A percentile compares a stretch with the other conserved stretches of the same genome.
Conservation (phyloP, 306 rosid genomes). For the Styphnolobium japonicum region DNA sequence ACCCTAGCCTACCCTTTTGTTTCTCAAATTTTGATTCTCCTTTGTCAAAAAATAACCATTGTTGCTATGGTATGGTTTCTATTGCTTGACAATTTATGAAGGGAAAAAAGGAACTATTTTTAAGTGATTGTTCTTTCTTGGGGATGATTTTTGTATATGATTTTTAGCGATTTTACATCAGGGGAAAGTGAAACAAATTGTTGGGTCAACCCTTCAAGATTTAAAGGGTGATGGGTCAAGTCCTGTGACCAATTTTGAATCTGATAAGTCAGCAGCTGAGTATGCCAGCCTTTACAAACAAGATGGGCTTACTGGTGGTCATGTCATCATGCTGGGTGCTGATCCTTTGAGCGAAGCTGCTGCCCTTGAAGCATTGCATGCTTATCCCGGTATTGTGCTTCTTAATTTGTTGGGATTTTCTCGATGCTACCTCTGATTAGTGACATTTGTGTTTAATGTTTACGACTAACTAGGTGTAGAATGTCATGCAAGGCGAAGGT, state of each 20-base stretch:
- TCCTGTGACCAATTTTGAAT: conserved; percentile 84
- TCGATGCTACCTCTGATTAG: background rate
- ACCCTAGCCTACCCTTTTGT: background rate
- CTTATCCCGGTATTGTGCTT: conserved; percentile 64
- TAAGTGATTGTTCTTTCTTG: background rate
- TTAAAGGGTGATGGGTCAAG: conserved; percentile 57
- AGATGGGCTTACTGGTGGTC: conserved; percentile 84
- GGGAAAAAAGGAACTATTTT: background rate
- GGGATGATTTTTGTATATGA: background rate
- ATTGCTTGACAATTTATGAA: too few relatives aligned
- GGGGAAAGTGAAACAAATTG: conserved; percentile 96
- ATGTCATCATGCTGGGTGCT: conserved; percentile 89
- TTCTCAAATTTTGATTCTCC: background rate
- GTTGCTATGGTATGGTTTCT: too few relatives aligned
- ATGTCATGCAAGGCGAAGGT: background rate
- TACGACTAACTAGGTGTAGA: background rate
- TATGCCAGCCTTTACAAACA: conserved; percentile 69
- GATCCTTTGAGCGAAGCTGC: conserved; percentile 84
- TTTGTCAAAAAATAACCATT: background rate
- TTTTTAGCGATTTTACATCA: conserved; percentile 26
- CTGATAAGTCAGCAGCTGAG: conserved; percentile 86
- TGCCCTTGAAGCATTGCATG: conserved; percentile 78
- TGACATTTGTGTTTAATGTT: background rate
- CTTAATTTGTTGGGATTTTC: background rate
- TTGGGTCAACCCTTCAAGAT: conserved; percentile 88